These are phyloP conservation scores for Boechera divaricarpa DNA, from an alignment of 345 rosid species.

Conservation along the genomic window DNA sequence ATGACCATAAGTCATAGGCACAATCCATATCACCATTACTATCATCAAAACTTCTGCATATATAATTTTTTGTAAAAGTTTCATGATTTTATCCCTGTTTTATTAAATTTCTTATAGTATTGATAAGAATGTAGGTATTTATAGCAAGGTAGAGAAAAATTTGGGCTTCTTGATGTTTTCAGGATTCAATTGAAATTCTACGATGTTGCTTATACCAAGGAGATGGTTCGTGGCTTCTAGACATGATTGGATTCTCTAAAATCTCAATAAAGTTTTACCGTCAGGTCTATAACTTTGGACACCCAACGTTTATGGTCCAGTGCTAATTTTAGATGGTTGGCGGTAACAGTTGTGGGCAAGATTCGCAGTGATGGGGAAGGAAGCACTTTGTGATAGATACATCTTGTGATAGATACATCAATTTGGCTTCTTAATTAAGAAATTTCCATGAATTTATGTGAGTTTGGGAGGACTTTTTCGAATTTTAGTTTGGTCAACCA, in stretches of 20 bases:
- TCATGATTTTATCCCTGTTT: not conserved
- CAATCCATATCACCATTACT: slow-evolving; percentile 15
- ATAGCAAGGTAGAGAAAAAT: not conserved
- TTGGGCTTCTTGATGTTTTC: slow-evolving; percentile 52
- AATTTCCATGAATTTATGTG: too few species aligned
- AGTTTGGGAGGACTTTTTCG: too few species aligned
- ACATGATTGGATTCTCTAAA: slow-evolving; percentile 34
- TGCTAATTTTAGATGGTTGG: too few species aligned
- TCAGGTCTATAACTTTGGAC: not conserved
- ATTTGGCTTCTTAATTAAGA: too few species aligned
- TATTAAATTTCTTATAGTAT: not conserved
- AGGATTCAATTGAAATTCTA: slow-evolving; percentile 76
- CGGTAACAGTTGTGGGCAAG: too few species aligned
- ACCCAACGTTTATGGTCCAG: not conserved
- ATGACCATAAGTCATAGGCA: slow-evolving; percentile 23
- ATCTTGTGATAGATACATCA: too few species aligned
- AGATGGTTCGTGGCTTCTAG: slow-evolving; percentile 72
- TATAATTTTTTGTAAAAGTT: not conserved
- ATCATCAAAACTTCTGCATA: slow-evolving; percentile 12
- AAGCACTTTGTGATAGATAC: too few species aligned
- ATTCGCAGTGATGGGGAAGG: too few species aligned
- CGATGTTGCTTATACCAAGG: slow-evolving; percentile 67
- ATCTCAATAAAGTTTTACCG: not conserved
- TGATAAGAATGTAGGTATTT: not conserved
- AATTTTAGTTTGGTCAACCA: too few species aligned